These are phyloP conservation scores for Rhodotorula sp. DNA, from an alignment of 1,284 basidiomycete genomes.

Conservation along the genomic window DNA sequence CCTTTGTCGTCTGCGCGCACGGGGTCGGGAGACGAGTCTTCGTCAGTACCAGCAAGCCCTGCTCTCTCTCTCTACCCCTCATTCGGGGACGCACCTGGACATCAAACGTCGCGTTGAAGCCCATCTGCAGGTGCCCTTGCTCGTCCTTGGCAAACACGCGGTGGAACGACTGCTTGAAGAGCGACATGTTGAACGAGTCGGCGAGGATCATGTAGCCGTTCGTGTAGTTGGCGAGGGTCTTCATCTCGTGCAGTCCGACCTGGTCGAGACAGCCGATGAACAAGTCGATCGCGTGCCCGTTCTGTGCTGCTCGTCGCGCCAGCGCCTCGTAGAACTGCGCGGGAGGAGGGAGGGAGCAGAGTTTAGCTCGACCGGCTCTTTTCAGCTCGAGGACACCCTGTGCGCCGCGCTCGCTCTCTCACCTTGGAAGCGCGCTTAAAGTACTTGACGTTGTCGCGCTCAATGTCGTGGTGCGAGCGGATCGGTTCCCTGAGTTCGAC, in stretches of 20 bases:
- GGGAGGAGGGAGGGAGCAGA: not conserved
- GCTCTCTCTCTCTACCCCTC: too few species aligned
- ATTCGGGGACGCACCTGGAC: slow-evolving; percentile 67
- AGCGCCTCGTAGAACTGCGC: slow-evolving; percentile 88
- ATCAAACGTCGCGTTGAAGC: slow-evolving; percentile 98
- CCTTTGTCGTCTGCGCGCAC: slow-evolving; percentile 80
- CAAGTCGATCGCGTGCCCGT: slow-evolving; percentile 91
- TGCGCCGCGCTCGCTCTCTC: slow-evolving; percentile 31
- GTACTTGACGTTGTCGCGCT: slow-evolving; percentile 94
- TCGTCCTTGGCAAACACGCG: slow-evolving; percentile 92
- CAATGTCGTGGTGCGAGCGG: slow-evolving; percentile 98
- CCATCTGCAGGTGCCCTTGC: slow-evolving; percentile 89
- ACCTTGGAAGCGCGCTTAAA: slow-evolving; percentile 96
- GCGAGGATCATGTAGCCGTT: slow-evolving; percentile 95
- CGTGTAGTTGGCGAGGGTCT: slow-evolving; percentile 87
- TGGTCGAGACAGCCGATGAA: slow-evolving; percentile 98
- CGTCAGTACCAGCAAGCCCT: too few species aligned
- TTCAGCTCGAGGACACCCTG: not conserved
- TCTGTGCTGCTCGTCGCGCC: slow-evolving; percentile 88
- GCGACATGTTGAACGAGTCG: slow-evolving; percentile 96
- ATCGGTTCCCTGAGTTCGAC: slow-evolving; percentile 97
- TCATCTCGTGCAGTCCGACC: slow-evolving; percentile 97
- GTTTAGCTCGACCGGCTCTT: not conserved
- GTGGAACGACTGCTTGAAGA: slow-evolving; percentile 98
- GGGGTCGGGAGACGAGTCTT: too few species aligned